These are phyloP conservation scores for Xerocomus spinulosus DNA, from an alignment of 768 basidiomycete genomes.

Conservation along the genomic window DNA sequence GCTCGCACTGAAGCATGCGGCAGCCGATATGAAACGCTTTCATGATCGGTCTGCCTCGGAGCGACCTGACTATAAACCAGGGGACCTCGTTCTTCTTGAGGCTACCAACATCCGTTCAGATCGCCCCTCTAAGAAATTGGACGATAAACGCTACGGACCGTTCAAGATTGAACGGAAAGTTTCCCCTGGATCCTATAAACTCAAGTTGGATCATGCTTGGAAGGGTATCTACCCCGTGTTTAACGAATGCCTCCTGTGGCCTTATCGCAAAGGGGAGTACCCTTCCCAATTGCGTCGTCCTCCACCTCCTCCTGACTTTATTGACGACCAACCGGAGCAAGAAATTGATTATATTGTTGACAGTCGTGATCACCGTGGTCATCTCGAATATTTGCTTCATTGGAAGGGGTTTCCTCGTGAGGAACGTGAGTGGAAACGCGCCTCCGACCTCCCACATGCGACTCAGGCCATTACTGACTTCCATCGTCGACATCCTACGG, in stretches of 20 bases:
- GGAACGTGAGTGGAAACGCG: slow-evolving; percentile 1
- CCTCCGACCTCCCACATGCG: no score
- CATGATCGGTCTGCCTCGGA: neutral
- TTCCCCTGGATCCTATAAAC: neutral
- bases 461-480: no score
- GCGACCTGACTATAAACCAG: neutral
- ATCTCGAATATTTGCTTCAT: neutral
- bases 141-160: neutral
- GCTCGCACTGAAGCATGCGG: neutral
- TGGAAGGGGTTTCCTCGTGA: neutral
- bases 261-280: neutral
- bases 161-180: neutral
- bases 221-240: neutral
- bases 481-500: no score
- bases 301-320: neutral
- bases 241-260: neutral
- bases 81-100: no score
- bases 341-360: neutral
- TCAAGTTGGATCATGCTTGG: neutral
- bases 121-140: neutral
- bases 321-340: neutral
- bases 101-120: no score
- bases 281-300: neutral
- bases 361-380: neutral
- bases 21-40: neutral